phyloP scores from a whole-genome alignment of 805 yeast genomes.

The Zygotorulaspora chibaensis region DNA sequence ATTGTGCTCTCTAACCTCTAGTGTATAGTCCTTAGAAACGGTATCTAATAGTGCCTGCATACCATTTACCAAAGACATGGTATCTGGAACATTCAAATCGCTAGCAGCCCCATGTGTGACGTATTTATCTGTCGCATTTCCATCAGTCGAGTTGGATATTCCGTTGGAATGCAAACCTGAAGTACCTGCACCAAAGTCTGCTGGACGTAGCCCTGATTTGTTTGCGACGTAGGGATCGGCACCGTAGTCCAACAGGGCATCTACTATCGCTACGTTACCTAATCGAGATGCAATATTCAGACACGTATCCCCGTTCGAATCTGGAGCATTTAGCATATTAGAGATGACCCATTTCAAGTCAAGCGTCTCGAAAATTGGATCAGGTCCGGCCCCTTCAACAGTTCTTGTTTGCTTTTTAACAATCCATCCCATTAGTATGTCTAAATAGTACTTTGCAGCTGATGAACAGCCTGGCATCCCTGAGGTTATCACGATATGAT shows the following conservation, averaged over 20 bases:
- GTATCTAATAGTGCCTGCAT: conserved; percentile 48
- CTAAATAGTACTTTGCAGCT: conserved; percentile 70
- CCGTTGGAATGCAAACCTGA: conserved; percentile 20
- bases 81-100: conserved; percentile 21
- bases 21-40: conserved; percentile 55
- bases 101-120: conserved; percentile 8
- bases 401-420: conserved; percentile 40
- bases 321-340: conserved; percentile 81
- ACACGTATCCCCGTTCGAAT: conserved; percentile 91
- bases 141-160: conserved; percentile 5
- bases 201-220: conserved; percentile 80
- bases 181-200: conserved; percentile 65
- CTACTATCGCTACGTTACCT: conserved; percentile 75
- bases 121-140: conserved; percentile 3
- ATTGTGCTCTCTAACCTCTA: conserved; percentile 52
- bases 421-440: conserved; percentile 71
- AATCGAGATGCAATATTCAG: conserved; percentile 87
- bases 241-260: conserved; percentile 78
- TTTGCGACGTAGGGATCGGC: conserved; percentile 79
- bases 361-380: conserved; percentile 42
- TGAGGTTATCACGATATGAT: conserved; percentile 78
- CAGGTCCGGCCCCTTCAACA: conserved; percentile 31
- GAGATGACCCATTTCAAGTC: conserved; percentile 55
- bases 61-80: conserved; percentile 38
- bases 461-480: conserved; percentile 70